phyloP scores from a whole-genome alignment of 2,329 filamentous ascomycete species.

The Diaporthe sp. region DNA sequence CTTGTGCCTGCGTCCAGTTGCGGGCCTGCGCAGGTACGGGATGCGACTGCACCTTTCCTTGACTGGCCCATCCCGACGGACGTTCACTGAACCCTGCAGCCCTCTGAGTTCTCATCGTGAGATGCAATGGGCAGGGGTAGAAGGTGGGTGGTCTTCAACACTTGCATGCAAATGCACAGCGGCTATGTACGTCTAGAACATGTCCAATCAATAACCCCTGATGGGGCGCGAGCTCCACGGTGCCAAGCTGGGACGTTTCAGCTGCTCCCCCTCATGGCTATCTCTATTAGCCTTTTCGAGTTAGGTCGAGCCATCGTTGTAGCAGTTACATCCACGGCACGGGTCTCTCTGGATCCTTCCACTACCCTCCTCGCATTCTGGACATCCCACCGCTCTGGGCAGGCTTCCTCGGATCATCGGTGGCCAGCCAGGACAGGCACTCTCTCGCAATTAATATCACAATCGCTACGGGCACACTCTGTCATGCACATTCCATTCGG shows the following conservation, averaged over 20 bases:
- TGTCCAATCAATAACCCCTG: constrained; percentile 46
- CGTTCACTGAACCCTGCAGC: constrained; percentile 41
- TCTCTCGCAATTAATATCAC: constrained; percentile 14
- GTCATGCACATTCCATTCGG: constrained; percentile 17
- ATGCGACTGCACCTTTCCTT: constrained; percentile 28
- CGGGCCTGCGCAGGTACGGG: constrained; percentile 38
- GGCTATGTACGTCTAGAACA: constrained; percentile 50
- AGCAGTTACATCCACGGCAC: constrained; percentile 4
- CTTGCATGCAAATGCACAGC: constrained; percentile 51
- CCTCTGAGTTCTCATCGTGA: constrained; percentile 36
- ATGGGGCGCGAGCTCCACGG: constrained; percentile 16
- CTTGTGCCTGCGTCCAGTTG: constrained; percentile 30
- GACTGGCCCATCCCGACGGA: constrained; percentile 29
- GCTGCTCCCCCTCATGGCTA: constrained; percentile 42
- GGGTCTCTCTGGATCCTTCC: constrained; percentile 18
- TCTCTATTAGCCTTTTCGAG: constrained; percentile 20
- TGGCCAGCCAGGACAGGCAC: not conserved
- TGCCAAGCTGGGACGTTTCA: constrained; percentile 47
- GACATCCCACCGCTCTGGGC: not conserved
- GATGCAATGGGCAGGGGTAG: constrained; percentile 38
- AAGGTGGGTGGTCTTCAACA: constrained; percentile 39
- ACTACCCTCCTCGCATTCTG: not conserved
- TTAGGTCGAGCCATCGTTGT: constrained; percentile 7
- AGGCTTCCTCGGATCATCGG: not conserved
- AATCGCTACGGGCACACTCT: constrained; percentile 1